Evolutionary conservation across 345 rosid genomes (phyloP).

Genomic region (Citrus sp.): DNA sequence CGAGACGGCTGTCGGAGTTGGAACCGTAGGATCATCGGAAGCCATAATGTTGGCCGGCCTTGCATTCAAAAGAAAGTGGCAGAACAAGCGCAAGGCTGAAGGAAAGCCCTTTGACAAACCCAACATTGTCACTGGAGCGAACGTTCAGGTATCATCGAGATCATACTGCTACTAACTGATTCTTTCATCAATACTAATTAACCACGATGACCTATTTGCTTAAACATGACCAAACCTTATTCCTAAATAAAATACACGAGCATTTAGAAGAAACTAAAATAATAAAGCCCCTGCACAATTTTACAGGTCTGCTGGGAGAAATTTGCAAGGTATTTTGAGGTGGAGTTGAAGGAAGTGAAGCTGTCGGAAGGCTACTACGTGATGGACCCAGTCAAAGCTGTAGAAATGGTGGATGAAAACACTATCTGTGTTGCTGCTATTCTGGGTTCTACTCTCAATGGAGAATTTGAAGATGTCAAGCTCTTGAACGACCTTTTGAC

Average conservation of each 20-base stretch:
- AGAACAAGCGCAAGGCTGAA: conserved; percentile 77
- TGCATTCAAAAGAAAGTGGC: conserved; percentile 94
- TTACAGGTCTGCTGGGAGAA: conserved; percentile 82
- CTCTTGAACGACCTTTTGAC: conserved; percentile 66
- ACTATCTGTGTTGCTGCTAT: conserved; percentile 97
- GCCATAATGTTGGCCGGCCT: conserved; percentile 96
- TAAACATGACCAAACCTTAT: neutral
- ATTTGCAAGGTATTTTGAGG: conserved; percentile 93
- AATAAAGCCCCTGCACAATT: neutral
- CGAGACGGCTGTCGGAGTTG: conserved; percentile 85
- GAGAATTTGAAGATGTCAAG: conserved; percentile 95
- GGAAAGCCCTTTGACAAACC: conserved; percentile 86
- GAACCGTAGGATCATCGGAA: conserved; percentile 93
- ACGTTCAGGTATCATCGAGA: conserved; percentile 56
- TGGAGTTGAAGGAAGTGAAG: conserved; percentile 88
- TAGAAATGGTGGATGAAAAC: conserved; percentile 92
- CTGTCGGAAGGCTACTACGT: conserved; percentile 85
- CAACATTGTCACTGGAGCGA: conserved; percentile 94
- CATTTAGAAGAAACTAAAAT: too few species aligned
- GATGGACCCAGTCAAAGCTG: conserved; percentile 92
- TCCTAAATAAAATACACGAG: neutral
- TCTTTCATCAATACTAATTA: neutral
- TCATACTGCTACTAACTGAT: neutral
- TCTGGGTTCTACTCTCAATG: conserved; percentile 87
- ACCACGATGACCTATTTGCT: neutral